Percentiles rank a stretch among this genome's conserved stretches.
phyloP scores from a whole-genome alignment of 179 eudicot genomes.

The Actinidia arguta region DNA sequence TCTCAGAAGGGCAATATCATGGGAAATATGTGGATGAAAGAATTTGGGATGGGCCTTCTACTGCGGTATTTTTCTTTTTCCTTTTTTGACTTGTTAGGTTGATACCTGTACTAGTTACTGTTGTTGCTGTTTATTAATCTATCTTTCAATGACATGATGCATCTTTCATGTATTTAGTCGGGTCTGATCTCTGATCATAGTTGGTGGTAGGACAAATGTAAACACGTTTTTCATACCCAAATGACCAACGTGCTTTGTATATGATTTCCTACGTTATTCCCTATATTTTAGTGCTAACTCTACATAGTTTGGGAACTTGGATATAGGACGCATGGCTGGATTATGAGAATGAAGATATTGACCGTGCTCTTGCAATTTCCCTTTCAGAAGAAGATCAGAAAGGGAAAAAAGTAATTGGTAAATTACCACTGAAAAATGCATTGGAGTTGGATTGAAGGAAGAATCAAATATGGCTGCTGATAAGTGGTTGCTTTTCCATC shows the following conservation, averaged over 20 bases:
- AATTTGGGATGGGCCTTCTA: conserved; percentile 63
- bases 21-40: conserved; percentile 69
- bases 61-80: conserved; percentile 22
- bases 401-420: conserved; percentile 89
- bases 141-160: neutral
- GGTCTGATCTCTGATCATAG: neutral
- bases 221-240: neutral
- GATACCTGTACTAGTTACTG: conserved; percentile 45
- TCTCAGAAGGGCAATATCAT: conserved; percentile 71
- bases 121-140: neutral
- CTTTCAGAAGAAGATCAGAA: conserved; percentile 81
- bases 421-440: conserved; percentile 24
- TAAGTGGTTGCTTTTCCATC: neutral
- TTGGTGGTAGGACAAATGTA: neutral
- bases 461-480: conserved; percentile 3
- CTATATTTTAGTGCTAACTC: neutral
- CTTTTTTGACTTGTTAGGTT: too few relatives aligned
- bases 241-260: neutral
- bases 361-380: conserved; percentile 90
- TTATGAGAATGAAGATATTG: conserved; percentile 76
- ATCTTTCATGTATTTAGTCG: neutral
- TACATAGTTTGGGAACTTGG: conserved; percentile 23
- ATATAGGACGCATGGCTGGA: conserved; percentile 77
- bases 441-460: neutral
- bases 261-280: conserved; percentile 7